phyloP scores from a whole-genome alignment of 2,329 filamentous ascomycete genomes.

The Diaporthe citri region DNA sequence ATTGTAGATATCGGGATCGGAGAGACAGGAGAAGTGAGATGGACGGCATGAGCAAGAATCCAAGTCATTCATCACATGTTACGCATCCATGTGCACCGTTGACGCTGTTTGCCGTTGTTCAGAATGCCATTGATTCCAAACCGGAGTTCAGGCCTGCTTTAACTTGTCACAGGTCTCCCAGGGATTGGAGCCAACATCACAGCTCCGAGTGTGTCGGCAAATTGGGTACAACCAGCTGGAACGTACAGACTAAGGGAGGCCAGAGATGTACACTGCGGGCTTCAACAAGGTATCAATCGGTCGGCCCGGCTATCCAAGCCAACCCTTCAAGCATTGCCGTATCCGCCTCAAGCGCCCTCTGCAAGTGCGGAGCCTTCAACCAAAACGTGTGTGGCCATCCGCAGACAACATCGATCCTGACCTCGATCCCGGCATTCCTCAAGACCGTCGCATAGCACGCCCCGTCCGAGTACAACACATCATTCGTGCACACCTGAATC shows the following conservation, averaged over 20 bases:
- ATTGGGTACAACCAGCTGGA: neutral
- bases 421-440: constrained; percentile 53
- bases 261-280: neutral
- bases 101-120: neutral
- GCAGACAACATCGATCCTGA: constrained; percentile 56
- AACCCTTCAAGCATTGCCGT: constrained; percentile 56
- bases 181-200: neutral
- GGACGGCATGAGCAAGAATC: constrained; percentile 34
- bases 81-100: neutral
- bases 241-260: neutral
- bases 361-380: constrained; percentile 59
- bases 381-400: constrained; percentile 68
- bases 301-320: constrained; percentile 51
- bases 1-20: constrained; percentile 73
- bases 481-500: constrained; percentile 64
- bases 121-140: neutral
- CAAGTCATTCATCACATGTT: constrained; percentile 1
- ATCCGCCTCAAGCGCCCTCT: constrained; percentile 57
- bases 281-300: neutral
- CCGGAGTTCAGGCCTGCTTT: neutral
- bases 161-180: neutral
- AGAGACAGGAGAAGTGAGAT: constrained; percentile 38
- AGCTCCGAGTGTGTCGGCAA: neutral
- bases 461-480: constrained; percentile 65
- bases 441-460: constrained; percentile 61